A percentile compares a stretch with the other conserved stretches of the same genome.
Conservation (phyloP, 176 grass and related monocot species). For the Paspalum vaginatum region DNA sequence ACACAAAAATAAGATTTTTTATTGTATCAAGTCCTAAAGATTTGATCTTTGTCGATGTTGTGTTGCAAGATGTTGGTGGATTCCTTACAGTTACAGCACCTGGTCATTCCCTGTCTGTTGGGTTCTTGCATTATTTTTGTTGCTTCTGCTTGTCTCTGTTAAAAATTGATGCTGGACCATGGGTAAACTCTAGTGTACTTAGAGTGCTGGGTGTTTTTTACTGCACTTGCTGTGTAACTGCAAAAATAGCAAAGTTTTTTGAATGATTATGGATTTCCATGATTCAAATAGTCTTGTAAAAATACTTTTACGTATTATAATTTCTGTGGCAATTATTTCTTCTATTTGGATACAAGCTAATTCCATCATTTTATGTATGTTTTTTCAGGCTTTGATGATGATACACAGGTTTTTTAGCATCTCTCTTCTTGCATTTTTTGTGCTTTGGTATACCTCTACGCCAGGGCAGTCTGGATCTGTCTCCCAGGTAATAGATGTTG, state of each 20-base stretch:
- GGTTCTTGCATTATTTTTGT: neutral
- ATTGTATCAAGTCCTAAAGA: neutral
- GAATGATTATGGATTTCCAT: too few relatives aligned
- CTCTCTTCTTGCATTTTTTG: constrained; percentile 83
- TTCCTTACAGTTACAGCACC: neutral
- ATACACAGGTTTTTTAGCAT: constrained; percentile 95
- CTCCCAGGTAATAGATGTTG: constrained; percentile 52
- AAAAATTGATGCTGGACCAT: neutral
- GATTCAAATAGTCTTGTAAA: constrained; percentile 14
- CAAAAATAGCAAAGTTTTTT: neutral
- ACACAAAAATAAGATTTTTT: neutral
- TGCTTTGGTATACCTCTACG: constrained; percentile 83
- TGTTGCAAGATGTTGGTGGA: neutral
- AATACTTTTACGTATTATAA: neutral
- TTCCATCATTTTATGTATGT: constrained; percentile 25
- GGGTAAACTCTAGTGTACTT: too few relatives aligned
- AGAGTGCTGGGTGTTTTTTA: neutral
- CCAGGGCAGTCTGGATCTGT: constrained; percentile 27
- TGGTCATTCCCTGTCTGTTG: neutral
- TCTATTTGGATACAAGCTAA: constrained; percentile 7
- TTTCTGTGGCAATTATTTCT: neutral
- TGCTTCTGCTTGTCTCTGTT: neutral
- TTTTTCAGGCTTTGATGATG: constrained; percentile 84
- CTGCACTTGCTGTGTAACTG: neutral
- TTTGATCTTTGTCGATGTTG: neutral